Base-by-base conservation (phyloP, 129 eudicot species). In the Apium graveolens region DNA sequence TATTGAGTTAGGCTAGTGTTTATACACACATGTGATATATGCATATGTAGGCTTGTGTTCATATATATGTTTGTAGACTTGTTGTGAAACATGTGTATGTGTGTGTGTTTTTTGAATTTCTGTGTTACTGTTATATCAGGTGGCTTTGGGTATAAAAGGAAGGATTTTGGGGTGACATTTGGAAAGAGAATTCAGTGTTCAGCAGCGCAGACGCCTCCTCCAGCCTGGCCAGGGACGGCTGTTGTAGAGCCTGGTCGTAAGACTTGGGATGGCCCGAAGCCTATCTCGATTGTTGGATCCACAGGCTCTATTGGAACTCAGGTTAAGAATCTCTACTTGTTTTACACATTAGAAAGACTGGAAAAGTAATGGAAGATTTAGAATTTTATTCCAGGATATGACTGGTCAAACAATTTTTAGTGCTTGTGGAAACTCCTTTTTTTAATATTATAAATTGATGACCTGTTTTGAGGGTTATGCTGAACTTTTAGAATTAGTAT, bases 231-330 rank as follows among this genome's bases (percentile, higher is more conserved):
- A 6, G 96, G 97, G 46, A 85, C 91, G 20, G 99, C 97, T n/a
- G 70, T 78, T 38, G 90, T 78, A 26, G 89, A 86, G 80, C 90
- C 93, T 9, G 96, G 86, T 55, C 84, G 80, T 13, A 90, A 85
- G 88, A 86, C 78, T 57, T 96, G 99, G 97, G 85, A 86, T 38
- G 99, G 99, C 53, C 99, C 91, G 39, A 96, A 96, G 84, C 99
- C 99, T 66, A 92, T 96, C 73, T 90, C 99, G 1, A 83, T 96
- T 42, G 82, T 96, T 86, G 99, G 99, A 74, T 96, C 99, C 42
- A 96, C 99, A 60, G 99, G 99, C 76, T 92, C 97, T 17, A 90
- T 96, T 82, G 99, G 99, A 43, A 96, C 99, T 51, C 99, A 96
- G 97, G 99, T 92, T 7, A 70, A 65, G 29, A 43, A 51, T 1